These are phyloP conservation scores for Colletotrichum abscissum DNA, from an alignment of 2,329 filamentous ascomycete species.

Conservation along the genomic window DNA sequence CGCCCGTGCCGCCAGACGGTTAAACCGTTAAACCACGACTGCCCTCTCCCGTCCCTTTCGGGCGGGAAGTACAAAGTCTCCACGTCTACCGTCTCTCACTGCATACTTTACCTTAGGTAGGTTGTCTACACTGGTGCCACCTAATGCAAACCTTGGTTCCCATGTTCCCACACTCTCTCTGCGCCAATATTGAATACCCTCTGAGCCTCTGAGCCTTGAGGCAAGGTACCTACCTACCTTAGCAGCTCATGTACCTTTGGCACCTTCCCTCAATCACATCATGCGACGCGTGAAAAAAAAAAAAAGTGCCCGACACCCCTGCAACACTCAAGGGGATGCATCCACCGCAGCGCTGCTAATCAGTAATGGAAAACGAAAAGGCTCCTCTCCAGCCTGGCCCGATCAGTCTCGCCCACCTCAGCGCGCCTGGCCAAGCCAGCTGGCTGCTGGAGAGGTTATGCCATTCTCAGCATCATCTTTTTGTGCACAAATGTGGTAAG, in stretches of 20 bases:
- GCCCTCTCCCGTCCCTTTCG: too few species aligned
- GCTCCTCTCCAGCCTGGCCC: conserved; percentile 19
- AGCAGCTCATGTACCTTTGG: not conserved
- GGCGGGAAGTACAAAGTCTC: not conserved
- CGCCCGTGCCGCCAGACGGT: too few species aligned
- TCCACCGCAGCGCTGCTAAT: conserved; percentile 32
- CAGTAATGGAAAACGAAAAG: conserved; percentile 23
- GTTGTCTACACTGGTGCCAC: not conserved
- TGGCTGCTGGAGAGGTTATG: not conserved
- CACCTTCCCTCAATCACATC: conserved; percentile 29
- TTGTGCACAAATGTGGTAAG: not conserved
- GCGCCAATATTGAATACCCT: not conserved
- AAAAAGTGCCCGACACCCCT: conserved; percentile 26
- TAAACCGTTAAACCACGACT: not conserved
- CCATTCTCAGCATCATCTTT: conserved; percentile 17
- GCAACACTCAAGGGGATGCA: conserved; percentile 27
- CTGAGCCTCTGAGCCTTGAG: too few species aligned
- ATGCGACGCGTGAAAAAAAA: conserved; percentile 16
- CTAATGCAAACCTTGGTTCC: conserved; percentile 15
- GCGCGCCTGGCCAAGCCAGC: not conserved
- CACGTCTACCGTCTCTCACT: not conserved
- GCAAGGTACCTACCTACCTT: not conserved
- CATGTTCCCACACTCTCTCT: not conserved
- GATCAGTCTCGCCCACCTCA: conserved; percentile 19
- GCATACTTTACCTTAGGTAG: not conserved